phyloP scores from a whole-genome alignment of 2,329 filamentous ascomycete species.

The Calonectria honghensis region DNA sequence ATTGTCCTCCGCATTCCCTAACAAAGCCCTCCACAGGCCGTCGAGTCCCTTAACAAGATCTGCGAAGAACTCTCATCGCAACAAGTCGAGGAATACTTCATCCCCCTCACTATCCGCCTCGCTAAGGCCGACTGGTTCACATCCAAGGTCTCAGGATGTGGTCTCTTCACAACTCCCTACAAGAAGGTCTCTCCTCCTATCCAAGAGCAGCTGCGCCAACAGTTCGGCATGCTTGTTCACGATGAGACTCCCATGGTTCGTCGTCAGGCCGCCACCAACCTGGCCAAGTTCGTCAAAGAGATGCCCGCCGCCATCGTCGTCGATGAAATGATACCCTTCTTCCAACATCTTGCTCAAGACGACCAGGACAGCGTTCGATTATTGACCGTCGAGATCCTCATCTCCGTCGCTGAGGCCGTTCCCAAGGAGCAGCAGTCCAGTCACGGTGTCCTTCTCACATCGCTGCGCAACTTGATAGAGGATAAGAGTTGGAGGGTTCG shows the following conservation, averaged over 20 bases:
- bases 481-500: conserved; percentile 99
- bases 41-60: conserved; percentile 99
- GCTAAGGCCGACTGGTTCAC: conserved; percentile 99
- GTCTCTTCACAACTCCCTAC: conserved; percentile 95
- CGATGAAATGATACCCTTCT: conserved; percentile 99
- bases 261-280: conserved; percentile 95
- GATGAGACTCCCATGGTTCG: conserved; percentile 99
- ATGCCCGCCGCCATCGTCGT: conserved; percentile 95
- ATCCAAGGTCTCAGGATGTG: conserved; percentile 98
- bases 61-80: conserved; percentile 92
- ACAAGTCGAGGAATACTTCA: conserved; percentile 98
- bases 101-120: conserved; percentile 94
- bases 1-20: conserved; percentile 14
- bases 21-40: conserved; percentile 77
- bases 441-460: conserved; percentile 93
- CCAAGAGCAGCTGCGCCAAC: conserved; percentile 92
- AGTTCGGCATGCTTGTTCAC: conserved; percentile 94
- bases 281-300: conserved; percentile 98
- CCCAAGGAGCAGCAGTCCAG: conserved; percentile 98
- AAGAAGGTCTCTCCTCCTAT: conserved; percentile 90
- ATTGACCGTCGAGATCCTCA: conserved; percentile 96
- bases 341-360: conserved; percentile 96
- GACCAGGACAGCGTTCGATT: conserved; percentile 98
- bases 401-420: conserved; percentile 96
- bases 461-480: conserved; percentile 94